Base-by-base conservation (phyloP, 1,284 basidiomycete genomes). In the Heterobasidion irregulare region DNA sequence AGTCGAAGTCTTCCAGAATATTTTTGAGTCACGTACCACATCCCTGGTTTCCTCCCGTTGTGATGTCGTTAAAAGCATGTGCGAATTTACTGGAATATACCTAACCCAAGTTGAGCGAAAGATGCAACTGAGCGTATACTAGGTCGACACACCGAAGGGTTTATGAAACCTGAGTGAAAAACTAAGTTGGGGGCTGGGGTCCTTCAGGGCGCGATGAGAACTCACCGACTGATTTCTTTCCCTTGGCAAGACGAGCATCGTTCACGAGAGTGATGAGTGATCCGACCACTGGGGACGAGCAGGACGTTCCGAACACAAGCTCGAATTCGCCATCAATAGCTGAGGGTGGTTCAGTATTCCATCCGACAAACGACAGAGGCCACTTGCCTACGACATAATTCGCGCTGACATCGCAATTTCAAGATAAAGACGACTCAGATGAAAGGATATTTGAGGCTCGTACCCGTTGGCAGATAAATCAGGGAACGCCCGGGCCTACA, bases 401-500 rank as follows among this genome's bases (percentile, higher is more conserved):
- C 16, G 73, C 76, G 0, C 76, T 77, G 34, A 19, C 3, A 38
- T 36, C n/a, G 16, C 34, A 26, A 5, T 26, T 26, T 5, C 26
- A 38, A 16, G 15, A 12, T 15, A n/a, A 60, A 47, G 57, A 34
- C 26, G 1, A 6, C 58, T n/a, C 53, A 47, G n/a, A n/a, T 53
- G n/a, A 43, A 4, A 18, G 35, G 13, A 18, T 15, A 53, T 41
- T 41, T 6, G 34, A 18, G 15, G 8, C 2, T 67, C 67, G 44
- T 56, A 72, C 72, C 71, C 72, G 50, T 73, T 75, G 8, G 72
- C 71, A 41, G 70, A 68, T 48, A 81, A 53, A 62, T 81, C 78
- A 2, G 79, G 80, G 63, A 66, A 79, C 10, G 64, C 80, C 38
- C 78, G 74, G 41, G 63, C 72, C 66, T 58, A 12, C 12, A 18